Evolutionary conservation across 805 yeast species (phyloP), one percentile per base, ranked within the genome.

Genomic region (Sugiyamaella mastotermitis): DNA sequence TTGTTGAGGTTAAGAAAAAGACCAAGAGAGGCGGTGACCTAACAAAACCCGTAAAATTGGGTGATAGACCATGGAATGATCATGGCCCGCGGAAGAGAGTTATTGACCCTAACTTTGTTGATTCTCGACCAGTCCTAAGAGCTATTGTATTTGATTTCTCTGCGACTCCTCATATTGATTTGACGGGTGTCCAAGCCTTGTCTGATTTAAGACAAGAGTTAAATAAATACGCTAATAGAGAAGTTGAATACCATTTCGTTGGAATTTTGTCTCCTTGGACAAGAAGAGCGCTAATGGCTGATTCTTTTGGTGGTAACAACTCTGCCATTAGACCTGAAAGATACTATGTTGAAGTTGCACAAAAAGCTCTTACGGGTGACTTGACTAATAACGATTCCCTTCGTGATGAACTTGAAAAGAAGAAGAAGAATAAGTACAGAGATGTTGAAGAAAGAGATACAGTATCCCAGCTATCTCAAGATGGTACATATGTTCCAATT

Each of bases 191-290:
- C 24, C 95, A 85, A 61, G 69, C 80, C 2, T 66, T 88, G 40
- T 76, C 79, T 35, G 97, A 88, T 57, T 66, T 84, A 51, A 71
- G 82, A 47, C 80, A 78, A 50, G 78, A 86, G 11, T 60, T 86
- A 33, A 77, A 78, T 60, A 71, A 66, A 40, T 84, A 83, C 53
- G 81, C 92, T 13, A 88, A 84, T 55, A 68, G 81, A 41, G 86
- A 82, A 49, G 88, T 86, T 42, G 96, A 88, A 61, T 79, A 80
- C 64, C 97, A 88, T 61, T 87, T 88, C 58, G 75, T 83, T 8
- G 94, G 95, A 18, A 76, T 88, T 22, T 63, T 83, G 31, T 78
- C 83, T 40, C 88, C 90, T 7, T 88, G 97, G 97, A 75, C 83
- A 38, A 77, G 84, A 52, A 73, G 90, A 54, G 82, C 81, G 4